phyloP scores from a whole-genome alignment of 495 filamentous ascomycete species.

The Xylaria curta region DNA sequence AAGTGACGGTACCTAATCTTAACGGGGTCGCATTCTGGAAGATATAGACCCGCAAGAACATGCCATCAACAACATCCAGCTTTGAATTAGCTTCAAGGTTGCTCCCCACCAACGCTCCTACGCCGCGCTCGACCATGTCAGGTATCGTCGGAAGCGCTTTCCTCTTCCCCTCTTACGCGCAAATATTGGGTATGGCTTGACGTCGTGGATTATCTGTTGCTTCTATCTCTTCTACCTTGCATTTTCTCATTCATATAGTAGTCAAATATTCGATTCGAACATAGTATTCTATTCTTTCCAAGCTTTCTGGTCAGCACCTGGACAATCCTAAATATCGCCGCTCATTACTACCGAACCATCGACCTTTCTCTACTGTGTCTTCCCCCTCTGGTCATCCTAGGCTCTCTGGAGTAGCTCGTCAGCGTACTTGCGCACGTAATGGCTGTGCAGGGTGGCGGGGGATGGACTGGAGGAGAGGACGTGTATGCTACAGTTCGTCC shows the following conservation, averaged over 20 bases:
- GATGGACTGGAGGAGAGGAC: slow-evolving; percentile 47
- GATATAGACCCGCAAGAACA: slow-evolving; percentile 6
- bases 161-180: slow-evolving; percentile 4
- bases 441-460: slow-evolving; percentile 42
- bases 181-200: background rate
- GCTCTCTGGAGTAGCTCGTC: slow-evolving; percentile 23
- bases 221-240: background rate
- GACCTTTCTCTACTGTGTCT: slow-evolving; percentile 2
- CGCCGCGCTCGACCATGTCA: slow-evolving; percentile 3
- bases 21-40: slow-evolving; percentile 4
- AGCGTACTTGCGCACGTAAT: slow-evolving; percentile 39
- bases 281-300: background rate
- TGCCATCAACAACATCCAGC: slow-evolving; percentile 11
- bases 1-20: background rate
- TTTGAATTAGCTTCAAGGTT: background rate
- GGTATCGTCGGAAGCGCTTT: background rate
- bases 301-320: background rate
- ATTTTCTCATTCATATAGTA: background rate
- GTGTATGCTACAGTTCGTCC: slow-evolving; percentile 63
- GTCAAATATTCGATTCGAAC: background rate
- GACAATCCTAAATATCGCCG: background rate
- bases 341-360: background rate
- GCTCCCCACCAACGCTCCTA: slow-evolving; percentile 20
- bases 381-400: background rate
- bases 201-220: background rate